Conservation (phyloP, 345 rosid genomes). For the Gossypium sturtianum region DNA sequence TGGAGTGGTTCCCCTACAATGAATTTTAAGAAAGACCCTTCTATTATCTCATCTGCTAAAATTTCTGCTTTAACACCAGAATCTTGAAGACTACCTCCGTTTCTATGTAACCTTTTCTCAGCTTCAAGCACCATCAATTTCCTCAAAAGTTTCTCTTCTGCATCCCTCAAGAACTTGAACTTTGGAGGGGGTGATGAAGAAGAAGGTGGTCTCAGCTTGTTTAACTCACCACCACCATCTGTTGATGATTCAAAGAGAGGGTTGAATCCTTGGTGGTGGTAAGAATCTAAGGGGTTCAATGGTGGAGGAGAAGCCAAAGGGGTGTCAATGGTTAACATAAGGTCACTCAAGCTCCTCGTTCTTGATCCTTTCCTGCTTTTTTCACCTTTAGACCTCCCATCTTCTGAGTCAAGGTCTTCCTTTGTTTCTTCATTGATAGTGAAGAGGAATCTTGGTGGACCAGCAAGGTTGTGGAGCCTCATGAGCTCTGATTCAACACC, state of each 20-base stretch:
- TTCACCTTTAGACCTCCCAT: constrained; percentile 56
- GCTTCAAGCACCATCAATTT: constrained; percentile 60
- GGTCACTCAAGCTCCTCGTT: constrained; percentile 69
- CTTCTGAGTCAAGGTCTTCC: constrained; percentile 95
- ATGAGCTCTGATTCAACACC: constrained; percentile 76
- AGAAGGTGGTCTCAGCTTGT: constrained; percentile 43
- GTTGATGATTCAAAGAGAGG: constrained; percentile 77
- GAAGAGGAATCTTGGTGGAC: constrained; percentile 88
- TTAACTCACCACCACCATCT: constrained; percentile 47
- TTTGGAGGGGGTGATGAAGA: constrained; percentile 84
- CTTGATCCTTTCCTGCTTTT: constrained; percentile 59
- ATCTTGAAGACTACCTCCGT: constrained; percentile 22
- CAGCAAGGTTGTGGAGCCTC: constrained; percentile 78
- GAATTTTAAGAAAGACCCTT: constrained; percentile 60
- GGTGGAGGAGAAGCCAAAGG: constrained; percentile 71
- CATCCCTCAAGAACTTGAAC: constrained; percentile 92
- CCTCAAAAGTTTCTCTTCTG: constrained; percentile 72
- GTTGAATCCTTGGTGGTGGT: constrained; percentile 57
- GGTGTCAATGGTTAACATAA: constrained; percentile 38
- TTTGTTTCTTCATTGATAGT: constrained; percentile 91
- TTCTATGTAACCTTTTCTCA: constrained; percentile 27
- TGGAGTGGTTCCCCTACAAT: constrained; percentile 35
- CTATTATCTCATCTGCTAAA: constrained; percentile 4
- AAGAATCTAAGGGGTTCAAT: constrained; percentile 34
- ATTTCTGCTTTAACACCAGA: constrained; percentile 20